Conservation (phyloP, 2,329 filamentous ascomycete genomes). For the Colletotrichum plurivorum region DNA sequence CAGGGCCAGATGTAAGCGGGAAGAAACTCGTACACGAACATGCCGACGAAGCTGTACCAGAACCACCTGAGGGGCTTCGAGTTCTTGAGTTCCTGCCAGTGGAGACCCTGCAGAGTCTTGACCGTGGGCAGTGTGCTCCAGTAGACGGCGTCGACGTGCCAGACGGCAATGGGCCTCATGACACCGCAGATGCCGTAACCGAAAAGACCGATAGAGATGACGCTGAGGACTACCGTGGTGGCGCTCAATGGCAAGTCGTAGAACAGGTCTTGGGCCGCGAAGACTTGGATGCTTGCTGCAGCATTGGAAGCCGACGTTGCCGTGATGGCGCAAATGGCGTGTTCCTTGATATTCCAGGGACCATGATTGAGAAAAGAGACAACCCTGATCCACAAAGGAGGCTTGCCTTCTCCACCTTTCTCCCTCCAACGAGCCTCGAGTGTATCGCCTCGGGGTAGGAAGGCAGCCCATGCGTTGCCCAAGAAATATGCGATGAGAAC, state of each 20-base stretch:
- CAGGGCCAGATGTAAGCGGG: slow-evolving; percentile 69
- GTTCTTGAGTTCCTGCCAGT: slow-evolving; percentile 65
- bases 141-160: slow-evolving; percentile 70
- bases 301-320: slow-evolving; percentile 68
- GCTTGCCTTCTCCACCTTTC: slow-evolving; percentile 55
- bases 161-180: slow-evolving; percentile 67
- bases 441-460: slow-evolving; percentile 67
- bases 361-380: slow-evolving; percentile 65
- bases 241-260: slow-evolving; percentile 63
- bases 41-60: slow-evolving; percentile 64
- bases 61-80: slow-evolving; percentile 67
- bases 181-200: slow-evolving; percentile 69
- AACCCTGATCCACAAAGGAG: slow-evolving; percentile 57
- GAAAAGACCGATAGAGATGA: slow-evolving; percentile 68
- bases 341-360: slow-evolving; percentile 69
- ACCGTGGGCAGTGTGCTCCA: slow-evolving; percentile 68
- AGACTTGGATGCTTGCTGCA: slow-evolving; percentile 56
- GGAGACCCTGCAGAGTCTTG: slow-evolving; percentile 67
- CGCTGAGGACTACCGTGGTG: slow-evolving; percentile 62
- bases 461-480: slow-evolving; percentile 61
- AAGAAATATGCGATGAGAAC: slow-evolving; percentile 70
- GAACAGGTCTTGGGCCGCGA: slow-evolving; percentile 65
- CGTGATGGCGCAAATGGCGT: slow-evolving; percentile 67
- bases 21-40: slow-evolving; percentile 66
- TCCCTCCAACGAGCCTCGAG: slow-evolving; percentile 62